phyloP scores from a whole-genome alignment of 768 basidiomycete genomes.

The Auricularia cornea region DNA sequence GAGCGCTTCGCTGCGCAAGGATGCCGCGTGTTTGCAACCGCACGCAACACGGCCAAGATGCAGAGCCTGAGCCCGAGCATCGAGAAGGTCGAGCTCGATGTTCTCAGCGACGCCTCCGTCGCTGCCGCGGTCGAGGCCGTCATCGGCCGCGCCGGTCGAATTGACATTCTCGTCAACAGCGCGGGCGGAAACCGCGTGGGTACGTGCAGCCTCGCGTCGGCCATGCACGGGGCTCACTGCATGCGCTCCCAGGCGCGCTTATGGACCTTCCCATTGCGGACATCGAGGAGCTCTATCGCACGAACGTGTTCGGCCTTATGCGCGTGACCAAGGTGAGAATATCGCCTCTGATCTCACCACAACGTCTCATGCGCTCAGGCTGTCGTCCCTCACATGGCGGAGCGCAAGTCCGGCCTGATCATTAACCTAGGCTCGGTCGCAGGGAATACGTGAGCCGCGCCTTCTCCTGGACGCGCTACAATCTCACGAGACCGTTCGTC shows the following conservation, averaged over 20 bases:
- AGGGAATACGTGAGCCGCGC: conserved; percentile 41
- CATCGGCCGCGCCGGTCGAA: conserved; percentile 44
- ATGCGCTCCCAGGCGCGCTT: conserved; percentile 26
- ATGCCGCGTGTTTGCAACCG: conserved; percentile 71
- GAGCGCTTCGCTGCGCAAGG: conserved; percentile 57
- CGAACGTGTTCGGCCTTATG: conserved; percentile 56
- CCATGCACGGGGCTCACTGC: background rate
- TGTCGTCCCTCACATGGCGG: conserved; percentile 66
- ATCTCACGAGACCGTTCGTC: background rate
- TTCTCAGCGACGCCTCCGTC: conserved; percentile 53
- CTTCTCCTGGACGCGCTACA: too few relatives aligned
- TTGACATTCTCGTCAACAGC: conserved; percentile 74
- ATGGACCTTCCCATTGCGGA: conserved; percentile 49
- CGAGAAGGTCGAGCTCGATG: conserved; percentile 48
- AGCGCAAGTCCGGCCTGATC: conserved; percentile 51
- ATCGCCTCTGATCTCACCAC: background rate
- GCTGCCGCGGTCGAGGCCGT: conserved; percentile 41
- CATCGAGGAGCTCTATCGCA: conserved; percentile 48
- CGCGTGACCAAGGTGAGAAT: conserved; percentile 39
- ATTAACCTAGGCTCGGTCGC: conserved; percentile 69
- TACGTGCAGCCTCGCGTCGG: conserved; percentile 11
- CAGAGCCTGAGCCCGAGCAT: conserved; percentile 41
- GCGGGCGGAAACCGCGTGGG: conserved; percentile 45
- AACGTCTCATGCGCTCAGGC: conserved; percentile 15
- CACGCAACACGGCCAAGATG: conserved; percentile 57